A percentile compares a stretch with the other conserved stretches of the same genome.
Conservation (phyloP, 2,329 filamentous ascomycete species). For the Ophiostoma quercus region DNA sequence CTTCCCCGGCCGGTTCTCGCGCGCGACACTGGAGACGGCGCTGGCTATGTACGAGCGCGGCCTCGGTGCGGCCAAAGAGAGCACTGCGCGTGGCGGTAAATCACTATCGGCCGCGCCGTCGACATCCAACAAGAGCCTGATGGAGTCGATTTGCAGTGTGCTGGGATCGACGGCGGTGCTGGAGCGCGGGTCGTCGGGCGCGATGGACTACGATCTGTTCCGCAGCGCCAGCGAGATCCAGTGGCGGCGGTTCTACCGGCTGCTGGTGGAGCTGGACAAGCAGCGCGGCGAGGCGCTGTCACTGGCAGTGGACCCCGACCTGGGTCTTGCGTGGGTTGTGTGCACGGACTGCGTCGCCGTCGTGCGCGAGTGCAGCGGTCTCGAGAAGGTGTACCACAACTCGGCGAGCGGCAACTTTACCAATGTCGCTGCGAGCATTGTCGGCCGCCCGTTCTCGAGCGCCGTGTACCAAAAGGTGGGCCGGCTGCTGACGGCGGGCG, state of each 20-base stretch:
- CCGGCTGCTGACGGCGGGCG: slow-evolving; percentile 62
- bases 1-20: slow-evolving; percentile 74
- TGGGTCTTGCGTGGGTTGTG: slow-evolving; percentile 74
- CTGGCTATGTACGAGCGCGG: slow-evolving; percentile 74
- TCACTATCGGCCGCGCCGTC: too few relatives aligned
- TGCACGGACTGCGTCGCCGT: slow-evolving; percentile 76
- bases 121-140: slow-evolving; percentile 47
- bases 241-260: slow-evolving; percentile 84
- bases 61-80: slow-evolving; percentile 40
- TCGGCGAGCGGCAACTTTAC: slow-evolving; percentile 38
- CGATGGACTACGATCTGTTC: slow-evolving; percentile 71
- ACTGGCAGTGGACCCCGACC: slow-evolving; percentile 65
- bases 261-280: slow-evolving; percentile 80
- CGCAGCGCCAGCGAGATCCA: slow-evolving; percentile 69
- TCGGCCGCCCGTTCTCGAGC: background rate
- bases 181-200: slow-evolving; percentile 55
- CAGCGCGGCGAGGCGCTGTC: slow-evolving; percentile 77
- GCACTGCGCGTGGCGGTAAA: background rate
- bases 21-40: slow-evolving; percentile 74
- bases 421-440: background rate
- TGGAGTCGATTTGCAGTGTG: slow-evolving; percentile 69
- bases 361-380: slow-evolving; percentile 69
- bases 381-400: slow-evolving; percentile 74
- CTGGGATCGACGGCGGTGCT: slow-evolving; percentile 65
- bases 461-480: slow-evolving; percentile 49